These are phyloP conservation scores for Ophiocordyceps camponoti-saundersi DNA, from an alignment of 2,329 filamentous ascomycete species.

Conservation along the genomic window DNA sequence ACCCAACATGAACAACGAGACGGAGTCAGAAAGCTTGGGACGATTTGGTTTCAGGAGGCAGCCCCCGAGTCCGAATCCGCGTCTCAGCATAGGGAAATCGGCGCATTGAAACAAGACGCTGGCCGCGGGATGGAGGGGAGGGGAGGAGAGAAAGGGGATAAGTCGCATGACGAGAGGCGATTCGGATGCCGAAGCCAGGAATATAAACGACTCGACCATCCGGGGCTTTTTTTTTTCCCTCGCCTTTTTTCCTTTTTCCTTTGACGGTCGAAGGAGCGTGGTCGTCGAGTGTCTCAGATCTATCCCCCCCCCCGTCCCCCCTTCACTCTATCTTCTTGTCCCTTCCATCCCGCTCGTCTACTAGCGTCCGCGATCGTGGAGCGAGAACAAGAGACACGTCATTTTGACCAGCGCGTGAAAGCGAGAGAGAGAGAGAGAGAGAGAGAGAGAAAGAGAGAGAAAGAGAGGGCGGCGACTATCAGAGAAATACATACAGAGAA, in stretches of 20 bases:
- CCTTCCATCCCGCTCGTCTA: too few relatives aligned
- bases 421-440: too few relatives aligned
- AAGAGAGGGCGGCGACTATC: too few relatives aligned
- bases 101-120: not conserved
- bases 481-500: too few relatives aligned
- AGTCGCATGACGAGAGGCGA: not conserved
- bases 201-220: conserved; percentile 1
- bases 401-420: too few relatives aligned
- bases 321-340: too few relatives aligned
- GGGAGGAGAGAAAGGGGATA: not conserved
- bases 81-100: not conserved
- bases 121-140: not conserved
- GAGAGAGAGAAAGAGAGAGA: too few relatives aligned
- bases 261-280: too few relatives aligned
- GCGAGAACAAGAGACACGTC: too few relatives aligned
- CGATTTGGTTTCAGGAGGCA: conserved; percentile 1
- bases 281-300: too few relatives aligned
- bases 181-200: not conserved
- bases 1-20: not conserved
- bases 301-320: too few relatives aligned
- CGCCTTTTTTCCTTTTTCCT: not conserved
- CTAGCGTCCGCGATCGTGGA: too few relatives aligned
- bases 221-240: not conserved
- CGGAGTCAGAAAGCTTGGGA: not conserved
- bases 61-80: not conserved